Evolutionary conservation across 306 rosid genomes (phyloP).

Genomic region (Macrotyloma uniflorum): DNA sequence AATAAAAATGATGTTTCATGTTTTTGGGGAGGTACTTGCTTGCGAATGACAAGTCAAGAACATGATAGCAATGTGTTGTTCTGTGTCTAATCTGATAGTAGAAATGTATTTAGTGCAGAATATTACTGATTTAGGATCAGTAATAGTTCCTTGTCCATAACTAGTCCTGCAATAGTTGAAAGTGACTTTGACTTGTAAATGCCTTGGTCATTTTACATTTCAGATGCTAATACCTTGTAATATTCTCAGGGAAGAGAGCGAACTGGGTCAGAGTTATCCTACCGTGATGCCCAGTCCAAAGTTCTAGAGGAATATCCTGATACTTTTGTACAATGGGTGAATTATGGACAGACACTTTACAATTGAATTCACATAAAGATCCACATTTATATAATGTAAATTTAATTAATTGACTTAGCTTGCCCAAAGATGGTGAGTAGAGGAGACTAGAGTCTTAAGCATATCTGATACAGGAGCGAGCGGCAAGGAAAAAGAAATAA

Average conservation of each 20-base stretch:
- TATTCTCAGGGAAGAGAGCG: constrained; percentile 53
- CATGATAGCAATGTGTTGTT: neutral
- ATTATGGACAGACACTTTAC: constrained; percentile 65
- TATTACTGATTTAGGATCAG: constrained; percentile 1
- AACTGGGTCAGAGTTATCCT: constrained; percentile 43
- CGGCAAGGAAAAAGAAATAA: constrained; percentile 13
- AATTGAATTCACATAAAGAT: constrained; percentile 50
- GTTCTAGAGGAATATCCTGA: constrained; percentile 68
- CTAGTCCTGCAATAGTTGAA: neutral
- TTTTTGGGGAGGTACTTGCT: neutral
- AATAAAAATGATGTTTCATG: neutral
- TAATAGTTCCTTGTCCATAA: neutral
- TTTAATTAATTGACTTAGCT: constrained; percentile 35
- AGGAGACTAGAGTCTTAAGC: constrained; percentile 28
- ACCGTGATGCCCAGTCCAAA: constrained; percentile 41
- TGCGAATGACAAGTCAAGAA: neutral
- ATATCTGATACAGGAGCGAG: constrained; percentile 16
- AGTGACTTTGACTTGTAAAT: neutral
- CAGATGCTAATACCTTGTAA: neutral
- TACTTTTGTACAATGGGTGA: constrained; percentile 74
- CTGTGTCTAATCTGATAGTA: neutral
- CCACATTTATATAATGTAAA: constrained; percentile 26
- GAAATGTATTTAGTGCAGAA: neutral
- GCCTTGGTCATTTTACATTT: neutral
- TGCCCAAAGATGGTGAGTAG: constrained; percentile 26